These are phyloP conservation scores for Pisolithus thermaeus DNA, from an alignment of 1,284 basidiomycete species.

Conservation along the genomic window DNA sequence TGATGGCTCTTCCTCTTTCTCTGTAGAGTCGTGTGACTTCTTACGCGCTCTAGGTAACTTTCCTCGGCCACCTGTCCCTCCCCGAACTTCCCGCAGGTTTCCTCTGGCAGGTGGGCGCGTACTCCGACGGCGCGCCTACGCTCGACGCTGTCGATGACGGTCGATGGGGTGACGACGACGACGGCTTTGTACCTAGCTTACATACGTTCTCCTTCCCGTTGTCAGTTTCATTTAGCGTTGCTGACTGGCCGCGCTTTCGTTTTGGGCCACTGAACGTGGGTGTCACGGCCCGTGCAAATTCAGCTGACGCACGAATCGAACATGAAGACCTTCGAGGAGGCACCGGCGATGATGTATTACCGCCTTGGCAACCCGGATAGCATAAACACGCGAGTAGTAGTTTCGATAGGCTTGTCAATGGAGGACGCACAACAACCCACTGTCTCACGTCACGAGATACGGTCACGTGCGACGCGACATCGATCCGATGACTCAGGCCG, in stretches of 20 bases:
- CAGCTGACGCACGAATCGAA: constrained; percentile 46
- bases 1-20: constrained; percentile 16
- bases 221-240: constrained; percentile 19
- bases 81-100: constrained; percentile 43
- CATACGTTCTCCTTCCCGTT: constrained; percentile 36
- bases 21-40: constrained; percentile 26
- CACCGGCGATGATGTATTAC: constrained; percentile 34
- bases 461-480: background rate
- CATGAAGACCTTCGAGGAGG: constrained; percentile 65
- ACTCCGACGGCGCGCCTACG: constrained; percentile 22
- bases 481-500: background rate
- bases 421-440: background rate
- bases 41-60: constrained; percentile 16
- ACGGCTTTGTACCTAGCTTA: constrained; percentile 29
- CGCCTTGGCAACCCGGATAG: background rate
- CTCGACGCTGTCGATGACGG: constrained; percentile 1
- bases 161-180: constrained; percentile 10
- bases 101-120: constrained; percentile 22
- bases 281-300: constrained; percentile 31
- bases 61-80: constrained; percentile 34
- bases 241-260: constrained; percentile 48
- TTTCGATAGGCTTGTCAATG: background rate
- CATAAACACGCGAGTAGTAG: no score
- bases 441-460: background rate
- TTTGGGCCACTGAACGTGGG: constrained; percentile 34